phyloP scores from a whole-genome alignment of 2,329 filamentous ascomycete species.

The Calonectria crousiana region DNA sequence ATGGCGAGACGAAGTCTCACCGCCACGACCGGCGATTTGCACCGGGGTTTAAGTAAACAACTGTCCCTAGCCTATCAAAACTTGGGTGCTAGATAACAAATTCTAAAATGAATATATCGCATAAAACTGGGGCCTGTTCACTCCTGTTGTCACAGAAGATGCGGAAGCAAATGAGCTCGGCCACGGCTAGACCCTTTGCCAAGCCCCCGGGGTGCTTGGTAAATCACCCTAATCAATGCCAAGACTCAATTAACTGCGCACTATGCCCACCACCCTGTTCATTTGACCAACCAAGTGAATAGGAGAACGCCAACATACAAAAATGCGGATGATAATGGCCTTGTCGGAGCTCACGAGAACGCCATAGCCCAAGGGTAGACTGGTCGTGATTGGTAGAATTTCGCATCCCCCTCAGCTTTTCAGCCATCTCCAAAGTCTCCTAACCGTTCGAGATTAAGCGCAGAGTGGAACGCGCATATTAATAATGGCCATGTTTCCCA shows the following conservation, averaged over 20 bases:
- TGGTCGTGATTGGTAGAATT: neutral
- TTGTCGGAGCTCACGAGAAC: neutral
- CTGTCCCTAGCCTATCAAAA: too few relatives aligned
- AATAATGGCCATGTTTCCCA: neutral
- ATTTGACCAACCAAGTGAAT: neutral
- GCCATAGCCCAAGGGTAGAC: neutral
- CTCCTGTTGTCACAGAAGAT: neutral
- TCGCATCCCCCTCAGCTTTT: neutral
- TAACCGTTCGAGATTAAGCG: neutral
- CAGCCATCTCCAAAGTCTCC: neutral
- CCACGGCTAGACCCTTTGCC: neutral
- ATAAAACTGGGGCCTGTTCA: neutral
- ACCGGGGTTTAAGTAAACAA: too few relatives aligned
- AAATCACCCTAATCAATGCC: neutral
- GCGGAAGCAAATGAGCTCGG: neutral
- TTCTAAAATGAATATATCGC: neutral
- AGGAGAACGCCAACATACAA: neutral
- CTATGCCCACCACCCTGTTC: neutral
- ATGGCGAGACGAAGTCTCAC: too few relatives aligned
- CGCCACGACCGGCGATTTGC: too few relatives aligned
- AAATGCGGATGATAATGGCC: neutral
- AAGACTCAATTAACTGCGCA: conserved; percentile 7
- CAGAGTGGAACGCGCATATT: neutral
- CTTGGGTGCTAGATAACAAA: too few relatives aligned
- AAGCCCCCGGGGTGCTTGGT: neutral